These are phyloP conservation scores for Lotus japonicus DNA, from an alignment of 306 rosid species.

Conservation along the genomic window DNA sequence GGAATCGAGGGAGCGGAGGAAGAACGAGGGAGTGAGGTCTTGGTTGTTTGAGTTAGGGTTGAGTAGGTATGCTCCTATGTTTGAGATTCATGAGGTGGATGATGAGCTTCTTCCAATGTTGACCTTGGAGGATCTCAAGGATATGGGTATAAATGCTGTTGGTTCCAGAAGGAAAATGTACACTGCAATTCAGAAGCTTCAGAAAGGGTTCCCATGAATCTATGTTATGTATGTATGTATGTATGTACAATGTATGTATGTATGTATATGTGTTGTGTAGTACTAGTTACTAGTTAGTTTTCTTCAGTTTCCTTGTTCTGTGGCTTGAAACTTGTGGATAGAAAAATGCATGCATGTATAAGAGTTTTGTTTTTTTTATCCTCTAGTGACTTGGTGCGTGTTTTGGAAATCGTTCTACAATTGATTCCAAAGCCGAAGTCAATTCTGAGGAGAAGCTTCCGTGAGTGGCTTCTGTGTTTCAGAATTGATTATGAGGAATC, in stretches of 20 bases:
- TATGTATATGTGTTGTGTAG: background rate
- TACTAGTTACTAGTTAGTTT: background rate
- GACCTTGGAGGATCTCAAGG: conserved; percentile 74
- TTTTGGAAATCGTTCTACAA: no score
- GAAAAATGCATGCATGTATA: conserved; percentile 18
- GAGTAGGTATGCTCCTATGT: conserved; percentile 62
- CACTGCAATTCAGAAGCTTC: conserved; percentile 59
- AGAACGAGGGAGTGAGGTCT: conserved; percentile 44
- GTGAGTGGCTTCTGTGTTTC: no score
- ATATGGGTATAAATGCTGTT: conserved; percentile 70
- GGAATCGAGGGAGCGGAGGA: conserved; percentile 33
- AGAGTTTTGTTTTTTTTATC: background rate
- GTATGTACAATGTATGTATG: background rate
- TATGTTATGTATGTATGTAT: background rate
- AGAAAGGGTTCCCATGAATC: conserved; percentile 40
- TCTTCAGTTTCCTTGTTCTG: background rate
- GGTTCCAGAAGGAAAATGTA: conserved; percentile 73
- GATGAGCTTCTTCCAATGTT: conserved; percentile 69
- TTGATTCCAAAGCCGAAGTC: no score
- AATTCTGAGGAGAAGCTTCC: no score
- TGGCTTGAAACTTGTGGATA: conserved; percentile 18
- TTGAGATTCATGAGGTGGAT: conserved; percentile 73
- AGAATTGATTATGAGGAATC: no score
- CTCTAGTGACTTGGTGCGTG: background rate
- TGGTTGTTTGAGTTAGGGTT: conserved; percentile 59